Base-by-base conservation (phyloP, 1,284 basidiomycete species). In the Agroathelia rolfsii region DNA sequence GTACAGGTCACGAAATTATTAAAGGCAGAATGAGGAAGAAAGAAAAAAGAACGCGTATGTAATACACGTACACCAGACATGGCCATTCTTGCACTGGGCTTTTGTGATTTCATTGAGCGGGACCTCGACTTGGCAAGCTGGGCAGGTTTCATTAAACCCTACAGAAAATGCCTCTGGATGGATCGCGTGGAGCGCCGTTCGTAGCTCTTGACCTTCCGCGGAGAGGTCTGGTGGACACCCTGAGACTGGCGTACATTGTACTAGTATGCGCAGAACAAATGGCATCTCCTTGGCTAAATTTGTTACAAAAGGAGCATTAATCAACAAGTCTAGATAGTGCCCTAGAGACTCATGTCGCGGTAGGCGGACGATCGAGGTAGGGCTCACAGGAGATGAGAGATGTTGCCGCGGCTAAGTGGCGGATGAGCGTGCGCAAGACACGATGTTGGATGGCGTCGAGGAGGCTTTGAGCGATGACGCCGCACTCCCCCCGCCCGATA, bases 71-170 rank as follows among this genome's bases (percentile, higher is more conserved):
- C 78, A 53, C 79, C 80, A 83, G 22, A 51, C 52, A 54, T 85
- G 81, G 9, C 80, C 79, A 43, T 74, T 74, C 3, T 62, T 46
- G 50, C 81, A 85, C 5, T 59, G 58, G 8, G 76, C 82, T 25
- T 46, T 62, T 13, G 62, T 68, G 32, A 73, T 64, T 45, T 77
- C 66, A 30, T 68, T 51, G 32, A 82, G 50, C 1, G 69, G 69
- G 17, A 84, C 62, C 29, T 61, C 57, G 2, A 62, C 61, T 25
- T 62, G 52, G 53, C 81, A 85, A 11, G 81, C 82, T 3, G 81
- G 81, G 42, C 81, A 85, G 4, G 49, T 45, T 53, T 84, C 80
- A 34, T 66, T 60, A 22, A 73, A 51, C 16, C 55, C 54, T 32
- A 49, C 53, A 32, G 53, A 46, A 17, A 50, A 49, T 32, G 46